These are phyloP conservation scores for Tagetes erecta DNA, from an alignment of 129 eudicot genomes.

Conservation along the genomic window DNA sequence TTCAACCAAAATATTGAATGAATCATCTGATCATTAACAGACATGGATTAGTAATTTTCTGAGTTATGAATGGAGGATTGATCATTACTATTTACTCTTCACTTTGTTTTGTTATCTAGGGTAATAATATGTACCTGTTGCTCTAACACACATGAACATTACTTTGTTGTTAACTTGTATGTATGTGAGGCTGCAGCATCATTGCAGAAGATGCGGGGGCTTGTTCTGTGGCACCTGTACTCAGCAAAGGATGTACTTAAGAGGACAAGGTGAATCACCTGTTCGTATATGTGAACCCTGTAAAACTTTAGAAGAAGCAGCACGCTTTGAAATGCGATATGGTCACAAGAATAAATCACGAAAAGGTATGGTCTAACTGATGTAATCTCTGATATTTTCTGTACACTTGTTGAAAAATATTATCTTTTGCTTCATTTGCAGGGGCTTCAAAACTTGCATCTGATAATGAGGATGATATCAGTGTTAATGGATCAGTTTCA, in stretches of 20 bases:
- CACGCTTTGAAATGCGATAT: constrained; percentile 78
- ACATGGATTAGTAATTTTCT: too few relatives aligned
- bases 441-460: constrained; percentile 58
- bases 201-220: constrained; percentile 92
- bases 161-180: neutral
- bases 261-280: constrained; percentile 96
- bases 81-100: neutral
- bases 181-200: constrained; percentile 67
- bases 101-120: neutral
- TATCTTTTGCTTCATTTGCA: constrained; percentile 28
- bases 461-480: constrained; percentile 60
- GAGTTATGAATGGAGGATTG: too few relatives aligned
- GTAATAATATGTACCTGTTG: constrained; percentile 1
- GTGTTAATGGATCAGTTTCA: constrained; percentile 32
- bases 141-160: neutral
- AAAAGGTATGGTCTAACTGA: constrained; percentile 50
- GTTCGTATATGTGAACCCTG: constrained; percentile 97
- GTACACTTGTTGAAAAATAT: constrained; percentile 4
- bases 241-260: constrained; percentile 71
- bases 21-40: constrained; percentile 1
- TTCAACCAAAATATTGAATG: neutral
- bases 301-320: constrained; percentile 88
- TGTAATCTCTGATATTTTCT: neutral
- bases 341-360: constrained; percentile 78
- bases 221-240: constrained; percentile 81